Base-by-base conservation (phyloP, 257 asterid genomes). In the Handroanthus guayacan region DNA sequence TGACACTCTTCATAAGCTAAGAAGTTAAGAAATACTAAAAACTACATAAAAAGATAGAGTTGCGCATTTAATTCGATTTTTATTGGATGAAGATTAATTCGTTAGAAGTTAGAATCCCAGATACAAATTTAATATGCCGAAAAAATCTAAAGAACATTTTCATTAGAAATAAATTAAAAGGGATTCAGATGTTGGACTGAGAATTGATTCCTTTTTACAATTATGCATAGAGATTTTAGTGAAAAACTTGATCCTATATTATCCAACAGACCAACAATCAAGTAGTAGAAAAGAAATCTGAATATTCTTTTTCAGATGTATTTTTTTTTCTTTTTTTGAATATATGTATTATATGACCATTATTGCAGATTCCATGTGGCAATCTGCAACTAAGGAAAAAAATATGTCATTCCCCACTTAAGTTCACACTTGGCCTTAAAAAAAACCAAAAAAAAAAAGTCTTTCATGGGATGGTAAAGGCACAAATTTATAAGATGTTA, bases 201-300 rank as follows among this genome's bases (percentile, higher is more conserved):
- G 25, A 60, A 7, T 61, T 36, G 57, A 74, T 75, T 63, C 80
- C 41, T 17, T 17, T 67, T 60, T 60, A 18, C 6, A 69, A 66
- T 41, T 60, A 60, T 47, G 3, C 16, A 37, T 3, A 37, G 50
- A 31, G 4, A 14, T 45, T 60, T 65, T 10, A 2, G 37, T 41
- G 75, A 31, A 25, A 25, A 74, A 13, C 80, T 37, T 34, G 57
- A 80, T 80, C 75, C 78, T 60, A 56, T 69, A 71, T 50, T 71
- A 76, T 80, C 78, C 73, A 75, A 55, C 69, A 38, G 25, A 63
- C 73, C 78, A 80, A 62, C 69, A 56, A 39, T 62, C 16, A 17
- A 75, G 74, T 71, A 71, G 68, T 11, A 54, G 18, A 62, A 78
- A 63, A 44, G 52, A 14, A 14, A 67, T 1, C 7, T 55, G 74